Base-by-base conservation (phyloP, 2,329 filamentous ascomycete species). In the Teratosphaeria pseudoeucalypti region DNA sequence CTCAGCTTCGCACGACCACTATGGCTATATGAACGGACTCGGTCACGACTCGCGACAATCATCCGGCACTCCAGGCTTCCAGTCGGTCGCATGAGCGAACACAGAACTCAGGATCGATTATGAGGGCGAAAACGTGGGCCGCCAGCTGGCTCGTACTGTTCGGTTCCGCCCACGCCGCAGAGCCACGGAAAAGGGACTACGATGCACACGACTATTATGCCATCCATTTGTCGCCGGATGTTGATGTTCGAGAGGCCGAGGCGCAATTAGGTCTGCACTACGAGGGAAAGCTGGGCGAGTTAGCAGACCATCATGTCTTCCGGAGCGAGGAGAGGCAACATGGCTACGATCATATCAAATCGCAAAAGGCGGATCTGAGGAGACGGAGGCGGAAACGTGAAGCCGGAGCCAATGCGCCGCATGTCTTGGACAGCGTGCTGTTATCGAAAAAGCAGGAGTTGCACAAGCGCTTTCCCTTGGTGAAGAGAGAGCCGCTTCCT, bases 151-250 rank as follows among this genome's bases (percentile, higher is more conserved):
- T 56, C 27, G 54, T 34, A 9, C 37, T 29, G 32, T 29, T 58
- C 19, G 19, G 29, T 16, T 47, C 55, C 7, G 29, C 52, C 23
- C 49, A 29, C 27, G 52, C 43, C 43, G 58, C 60, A 27, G 16
- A 49, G 7, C 5, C 16, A 7, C 16, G 7, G 6, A 53, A 32
- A 55, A 34, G 70, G 52, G 66, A 73, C 59, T 89, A 95, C 78
- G 82, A 88, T 56, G 80, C 82, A 47, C 85, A 91, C 75, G 92
- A 99, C 74, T 97, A 95, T 77, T 96, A 97, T 73, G 91, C 95
- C 64, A 80, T 99, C 54, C 89, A 96, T 65, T 82, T 99, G 69
- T 83, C 87, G 61, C 77, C 82, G 12, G 78, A 82, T 43, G 79
- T 82, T 6, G 80, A 84, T 14, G 90, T 91, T 16, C 76, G 82